Conservation (phyloP, 345 rosid species). For the Salix purpurea region DNA sequence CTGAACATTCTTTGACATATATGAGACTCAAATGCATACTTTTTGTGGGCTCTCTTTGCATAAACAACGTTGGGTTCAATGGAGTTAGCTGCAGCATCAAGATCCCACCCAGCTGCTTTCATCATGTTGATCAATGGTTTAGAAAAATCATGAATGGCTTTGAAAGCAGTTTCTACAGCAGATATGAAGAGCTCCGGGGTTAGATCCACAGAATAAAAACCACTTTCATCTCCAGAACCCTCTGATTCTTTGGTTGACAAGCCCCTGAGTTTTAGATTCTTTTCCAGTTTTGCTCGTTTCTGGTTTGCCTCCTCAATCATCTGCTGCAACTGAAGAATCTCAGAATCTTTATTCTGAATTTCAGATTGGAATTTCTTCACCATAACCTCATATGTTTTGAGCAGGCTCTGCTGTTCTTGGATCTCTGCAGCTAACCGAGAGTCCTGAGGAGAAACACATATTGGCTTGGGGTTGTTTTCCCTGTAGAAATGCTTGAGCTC, state of each 20-base stretch:
- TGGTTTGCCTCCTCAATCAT: slow-evolving; percentile 74
- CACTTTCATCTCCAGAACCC: slow-evolving; percentile 43
- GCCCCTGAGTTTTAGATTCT: slow-evolving; percentile 78
- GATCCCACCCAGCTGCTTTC: slow-evolving; percentile 95
- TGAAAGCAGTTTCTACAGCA: slow-evolving; percentile 56
- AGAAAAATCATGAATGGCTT: slow-evolving; percentile 80
- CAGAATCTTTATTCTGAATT: slow-evolving; percentile 86
- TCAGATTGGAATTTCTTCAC: slow-evolving; percentile 86
- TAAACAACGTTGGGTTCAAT: slow-evolving; percentile 67
- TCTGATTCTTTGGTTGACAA: slow-evolving; percentile 60
- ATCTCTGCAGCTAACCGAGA: slow-evolving; percentile 90
- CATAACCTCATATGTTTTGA: slow-evolving; percentile 87
- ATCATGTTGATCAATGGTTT: slow-evolving; percentile 83
- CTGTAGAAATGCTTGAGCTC: slow-evolving; percentile 72
- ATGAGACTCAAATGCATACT: slow-evolving; percentile 77
- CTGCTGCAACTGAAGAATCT: slow-evolving; percentile 61
- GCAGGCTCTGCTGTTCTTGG: slow-evolving; percentile 77
- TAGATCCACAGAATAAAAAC: slow-evolving; percentile 44
- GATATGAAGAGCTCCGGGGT: slow-evolving; percentile 61
- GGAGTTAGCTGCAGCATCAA: slow-evolving; percentile 77
- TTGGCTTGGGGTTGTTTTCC: slow-evolving; percentile 71
- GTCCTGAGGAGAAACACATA: slow-evolving; percentile 67
- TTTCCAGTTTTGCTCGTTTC: slow-evolving; percentile 65
- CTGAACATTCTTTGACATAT: slow-evolving; percentile 76
- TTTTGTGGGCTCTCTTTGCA: slow-evolving; percentile 81